phyloP scores from a whole-genome alignment of 495 filamentous ascomycete species.

The Platismatia glauca region DNA sequence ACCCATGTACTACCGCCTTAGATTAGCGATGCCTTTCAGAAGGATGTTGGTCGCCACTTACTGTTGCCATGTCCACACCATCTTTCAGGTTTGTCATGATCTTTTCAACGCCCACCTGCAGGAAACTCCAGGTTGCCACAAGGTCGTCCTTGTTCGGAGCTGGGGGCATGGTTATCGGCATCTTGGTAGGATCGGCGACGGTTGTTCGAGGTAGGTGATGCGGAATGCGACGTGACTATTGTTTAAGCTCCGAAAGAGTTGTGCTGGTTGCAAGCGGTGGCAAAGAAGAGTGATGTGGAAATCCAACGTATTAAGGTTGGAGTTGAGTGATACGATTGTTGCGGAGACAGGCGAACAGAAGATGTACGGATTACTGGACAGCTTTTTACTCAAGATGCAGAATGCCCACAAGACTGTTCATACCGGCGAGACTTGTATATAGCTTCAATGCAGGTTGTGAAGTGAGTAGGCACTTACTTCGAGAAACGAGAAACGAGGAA shows the following conservation, averaged over 20 bases:
- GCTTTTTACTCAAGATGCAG: neutral
- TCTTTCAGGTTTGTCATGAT: slow-evolving; percentile 89
- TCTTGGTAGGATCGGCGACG: neutral
- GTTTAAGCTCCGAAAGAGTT: neutral
- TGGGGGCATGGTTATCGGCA: slow-evolving; percentile 25
- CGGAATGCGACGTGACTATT: neutral
- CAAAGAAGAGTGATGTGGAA: neutral
- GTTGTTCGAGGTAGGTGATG: neutral
- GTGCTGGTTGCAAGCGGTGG: neutral
- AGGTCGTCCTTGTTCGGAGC: slow-evolving; percentile 73
- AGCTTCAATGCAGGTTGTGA: neutral
- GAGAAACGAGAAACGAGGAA: neutral
- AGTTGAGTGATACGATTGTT: neutral
- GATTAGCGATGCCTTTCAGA: slow-evolving; percentile 26
- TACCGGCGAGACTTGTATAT: neutral
- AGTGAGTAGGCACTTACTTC: neutral
- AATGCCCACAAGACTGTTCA: neutral
- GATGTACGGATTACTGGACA: neutral
- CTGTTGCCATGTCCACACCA: slow-evolving; percentile 84
- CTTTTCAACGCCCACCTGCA: slow-evolving; percentile 76
- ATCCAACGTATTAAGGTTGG: neutral
- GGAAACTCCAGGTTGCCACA: slow-evolving; percentile 76
- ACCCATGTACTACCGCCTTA: slow-evolving; percentile 70
- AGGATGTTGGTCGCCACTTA: slow-evolving; percentile 36
- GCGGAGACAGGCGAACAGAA: slow-evolving; percentile 3